Percentiles rank a stretch among this genome's conserved stretches.
Evolutionary conservation across 768 basidiomycete genomes (phyloP).

Genomic region (Mycena indigotica): DNA sequence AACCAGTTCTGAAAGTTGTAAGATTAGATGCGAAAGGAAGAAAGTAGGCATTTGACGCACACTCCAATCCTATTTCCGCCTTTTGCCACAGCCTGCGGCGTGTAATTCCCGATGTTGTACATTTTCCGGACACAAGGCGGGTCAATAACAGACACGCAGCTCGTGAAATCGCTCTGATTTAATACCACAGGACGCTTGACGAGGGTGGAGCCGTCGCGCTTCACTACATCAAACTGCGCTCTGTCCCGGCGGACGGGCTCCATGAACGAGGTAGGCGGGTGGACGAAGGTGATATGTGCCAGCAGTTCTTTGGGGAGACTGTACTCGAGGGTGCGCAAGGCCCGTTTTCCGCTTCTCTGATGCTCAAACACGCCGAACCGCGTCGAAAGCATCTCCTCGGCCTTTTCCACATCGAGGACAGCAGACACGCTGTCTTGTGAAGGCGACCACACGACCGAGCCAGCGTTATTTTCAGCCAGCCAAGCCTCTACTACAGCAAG

Average conservation of each 20-base stretch:
- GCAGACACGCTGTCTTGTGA: constrained; percentile 52
- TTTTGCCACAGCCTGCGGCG: constrained; percentile 28
- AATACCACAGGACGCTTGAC: constrained; percentile 8
- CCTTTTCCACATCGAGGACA: constrained; percentile 41
- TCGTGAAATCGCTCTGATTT: constrained; percentile 30
- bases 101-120: constrained; percentile 35
- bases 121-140: constrained; percentile 41
- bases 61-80: constrained; percentile 41
- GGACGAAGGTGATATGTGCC: constrained; percentile 38
- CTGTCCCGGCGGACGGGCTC: constrained; percentile 27
- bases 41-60: constrained; percentile 4
- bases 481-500: constrained; percentile 22
- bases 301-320: constrained; percentile 38
- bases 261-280: constrained; percentile 41
- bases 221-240: constrained; percentile 32
- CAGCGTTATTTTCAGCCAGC: constrained; percentile 13
- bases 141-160: constrained; percentile 35
- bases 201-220: constrained; percentile 1
- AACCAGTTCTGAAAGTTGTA: constrained; percentile 25
- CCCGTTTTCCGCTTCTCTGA: constrained; percentile 31
- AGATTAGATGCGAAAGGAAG: not conserved
- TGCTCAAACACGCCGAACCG: constrained; percentile 40
- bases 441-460: constrained; percentile 39
- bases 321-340: constrained; percentile 42
- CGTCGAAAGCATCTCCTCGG: constrained; percentile 53